Evolutionary conservation across 2,329 filamentous ascomycete genomes (phyloP).

Genomic region (Fusarium camptoceras): DNA sequence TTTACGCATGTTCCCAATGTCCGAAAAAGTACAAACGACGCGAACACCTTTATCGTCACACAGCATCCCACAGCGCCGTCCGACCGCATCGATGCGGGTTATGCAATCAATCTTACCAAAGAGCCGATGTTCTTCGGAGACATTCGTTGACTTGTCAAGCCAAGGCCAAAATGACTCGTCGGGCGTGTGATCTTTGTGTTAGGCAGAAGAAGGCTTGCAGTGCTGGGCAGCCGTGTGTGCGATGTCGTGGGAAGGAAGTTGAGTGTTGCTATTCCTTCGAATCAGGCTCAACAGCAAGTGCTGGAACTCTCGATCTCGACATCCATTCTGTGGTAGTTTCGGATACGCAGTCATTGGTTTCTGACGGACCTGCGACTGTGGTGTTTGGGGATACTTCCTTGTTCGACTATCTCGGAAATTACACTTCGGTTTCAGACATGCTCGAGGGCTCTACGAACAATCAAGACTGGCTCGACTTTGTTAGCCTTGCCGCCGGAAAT

Average conservation of each 20-base stretch:
- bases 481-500: neutral
- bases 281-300: accelerated
- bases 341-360: too few species aligned
- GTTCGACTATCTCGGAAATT: conserved; percentile 8
- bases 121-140: conserved; percentile 1
- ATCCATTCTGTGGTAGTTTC: neutral
- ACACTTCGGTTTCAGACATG: neutral
- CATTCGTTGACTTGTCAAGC: neutral
- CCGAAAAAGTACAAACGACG: conserved; percentile 1
- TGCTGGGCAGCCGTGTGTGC: neutral
- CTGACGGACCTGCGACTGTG: accelerated
- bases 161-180: neutral
- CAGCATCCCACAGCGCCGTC: neutral
- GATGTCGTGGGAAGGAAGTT: neutral
- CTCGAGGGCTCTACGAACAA: neutral
- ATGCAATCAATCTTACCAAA: neutral
- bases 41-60: conserved; percentile 3
- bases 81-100: conserved; percentile 2
- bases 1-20: neutral
- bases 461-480: conserved; percentile 2
- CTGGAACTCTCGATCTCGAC: accelerated
- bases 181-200: conserved; percentile 2
- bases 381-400: neutral
- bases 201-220: conserved; percentile 9
- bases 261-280: neutral